Percentiles rank a stretch among this genome's conserved stretches.
These are phyloP conservation scores for Leccinum subgranulosum DNA, from an alignment of 768 basidiomycete species.

Conservation along the genomic window DNA sequence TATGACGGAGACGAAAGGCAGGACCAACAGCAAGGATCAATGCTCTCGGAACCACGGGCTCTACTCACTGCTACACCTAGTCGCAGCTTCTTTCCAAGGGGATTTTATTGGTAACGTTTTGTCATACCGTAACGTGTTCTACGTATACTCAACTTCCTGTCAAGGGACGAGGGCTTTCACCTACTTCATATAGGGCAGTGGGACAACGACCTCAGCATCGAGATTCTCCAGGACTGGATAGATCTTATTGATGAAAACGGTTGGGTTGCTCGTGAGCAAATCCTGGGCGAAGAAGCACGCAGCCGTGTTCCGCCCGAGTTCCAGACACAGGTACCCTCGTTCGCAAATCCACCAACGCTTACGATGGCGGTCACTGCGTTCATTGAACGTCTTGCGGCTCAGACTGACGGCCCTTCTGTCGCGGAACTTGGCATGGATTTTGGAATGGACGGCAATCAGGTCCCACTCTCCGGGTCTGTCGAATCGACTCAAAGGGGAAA, in stretches of 20 bases:
- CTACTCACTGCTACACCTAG: constrained; percentile 92
- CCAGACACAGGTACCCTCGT: constrained; percentile 88
- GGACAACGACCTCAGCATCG: constrained; percentile 89
- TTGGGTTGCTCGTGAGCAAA: constrained; percentile 96
- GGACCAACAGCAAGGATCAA: constrained; percentile 49
- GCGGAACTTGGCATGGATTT: constrained; percentile 66
- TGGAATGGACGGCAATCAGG: constrained; percentile 50
- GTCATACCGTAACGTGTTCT: background rate
- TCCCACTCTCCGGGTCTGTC: constrained; percentile 38
- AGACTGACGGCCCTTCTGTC: constrained; percentile 45
- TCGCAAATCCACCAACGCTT: constrained; percentile 94
- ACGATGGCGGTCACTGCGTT: constrained; percentile 92
- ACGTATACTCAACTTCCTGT: constrained; percentile 1
- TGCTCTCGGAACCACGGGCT: constrained; percentile 67
- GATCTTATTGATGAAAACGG: constrained; percentile 89
- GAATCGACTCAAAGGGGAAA: constrained; percentile 32
- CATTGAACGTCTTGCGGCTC: constrained; percentile 65
- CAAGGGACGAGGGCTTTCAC: constrained; percentile 97
- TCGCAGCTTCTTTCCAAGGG: constrained; percentile 94
- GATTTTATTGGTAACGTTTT: constrained; percentile 87
- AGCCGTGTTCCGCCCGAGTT: constrained; percentile 93
- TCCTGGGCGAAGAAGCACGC: constrained; percentile 93
- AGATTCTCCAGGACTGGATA: constrained; percentile 90
- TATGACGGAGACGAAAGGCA: constrained; percentile 38
- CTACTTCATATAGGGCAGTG: constrained; percentile 86